Base-by-base conservation (phyloP, 352 stramenopile genomes). In the Aphanomyces invadans region DNA sequence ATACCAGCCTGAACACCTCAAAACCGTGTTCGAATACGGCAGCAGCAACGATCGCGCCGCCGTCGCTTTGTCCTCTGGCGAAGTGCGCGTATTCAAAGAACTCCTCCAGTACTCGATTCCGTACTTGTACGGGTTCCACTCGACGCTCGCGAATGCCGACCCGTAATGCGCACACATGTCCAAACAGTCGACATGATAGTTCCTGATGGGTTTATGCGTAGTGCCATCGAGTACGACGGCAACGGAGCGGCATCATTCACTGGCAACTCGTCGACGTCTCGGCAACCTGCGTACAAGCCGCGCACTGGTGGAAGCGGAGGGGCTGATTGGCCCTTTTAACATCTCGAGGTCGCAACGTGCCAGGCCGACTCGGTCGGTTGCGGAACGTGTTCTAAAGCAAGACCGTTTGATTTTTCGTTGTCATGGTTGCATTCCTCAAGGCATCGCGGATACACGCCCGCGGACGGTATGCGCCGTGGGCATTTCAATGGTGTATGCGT, bases 81-180 rank as follows among this genome's bases (percentile, higher is more conserved):
- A 93, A 65, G 63, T 78, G 9, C 85, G 85, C 29, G 76, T 82
- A 19, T 70, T 89, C 28, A 65, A 61, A 66, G 85, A 93, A 65
- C 72, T 93, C 44, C 72, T 93, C 39, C 74, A 71, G 45, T 93
- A 90, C 74, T 89, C 82, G 44, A 72, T 93, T 38, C 85, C 85
- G 32, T 81, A 81, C 32, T 62, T 93, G 33, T 82, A 83, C 49
- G 85, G 85, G 59, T 93, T 88, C 72, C 81, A 93, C 71, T 84
- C 76, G 23, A 74, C 83, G 39, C 72, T 93, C 11, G 85, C 36
- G 7, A 42, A 92, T 69, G 85, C 76, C 56, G 73, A 81, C 46
- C 65, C 79, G 83, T 91, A 80, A 71, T 81, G 15, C 1, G 59
- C 4, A 21, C 46, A 23, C 49, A 59, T n/a, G 49, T 44, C 15